Evolutionary conservation across 306 rosid genomes (phyloP), one percentile per base, ranked within the genome.

Genomic region (Rosa chinensis): DNA sequence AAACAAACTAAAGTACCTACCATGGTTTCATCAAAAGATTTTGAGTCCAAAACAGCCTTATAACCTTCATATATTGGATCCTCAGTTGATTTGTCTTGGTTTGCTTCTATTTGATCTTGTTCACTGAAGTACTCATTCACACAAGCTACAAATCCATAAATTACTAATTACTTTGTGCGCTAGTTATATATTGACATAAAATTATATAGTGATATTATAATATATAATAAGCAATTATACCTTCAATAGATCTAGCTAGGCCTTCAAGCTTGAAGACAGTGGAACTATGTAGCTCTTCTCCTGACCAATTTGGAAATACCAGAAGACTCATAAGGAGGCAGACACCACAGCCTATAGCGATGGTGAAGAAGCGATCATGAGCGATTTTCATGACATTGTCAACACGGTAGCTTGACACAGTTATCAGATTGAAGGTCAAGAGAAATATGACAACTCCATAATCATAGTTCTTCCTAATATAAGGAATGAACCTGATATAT

Each of bases 291-390:
- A 95, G 95, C 75, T 93, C 93, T 84, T 95, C 93, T 18, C 99
- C 98, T 3, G 98, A 95, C 98, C 99, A 95, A 73, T 90, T 92
- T 68, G 99, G 99, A 81, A 91, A 93, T 58, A 92, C 64, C 55
- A 95, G 44, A 45, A 95, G 84, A 79, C 96, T 92, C 97, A 93
- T 91, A 10, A 93, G 25, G n/a, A 95, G 93, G 81, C 98, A 95
- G 66, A 92, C 74, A 50, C 85, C 95, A 80, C 97, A 90, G 66
- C 99, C 99, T 52, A 95, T 84, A 76, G 91, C 97, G 48, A 92
- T 93, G 77, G 94, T 91, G 82, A 81, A 90, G 87, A 92, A 25
- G 23, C 99, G 88, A 3, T 92, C 90, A 42, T 90, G 98, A 20
- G 96, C 93, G 55, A 95, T 88, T 87, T 85, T 88, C 87, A 93